Percentiles rank a stretch among this genome's conserved stretches.
Evolutionary conservation across 179 eudicot genomes (phyloP).

Genomic region (Beta macrorhiza): DNA sequence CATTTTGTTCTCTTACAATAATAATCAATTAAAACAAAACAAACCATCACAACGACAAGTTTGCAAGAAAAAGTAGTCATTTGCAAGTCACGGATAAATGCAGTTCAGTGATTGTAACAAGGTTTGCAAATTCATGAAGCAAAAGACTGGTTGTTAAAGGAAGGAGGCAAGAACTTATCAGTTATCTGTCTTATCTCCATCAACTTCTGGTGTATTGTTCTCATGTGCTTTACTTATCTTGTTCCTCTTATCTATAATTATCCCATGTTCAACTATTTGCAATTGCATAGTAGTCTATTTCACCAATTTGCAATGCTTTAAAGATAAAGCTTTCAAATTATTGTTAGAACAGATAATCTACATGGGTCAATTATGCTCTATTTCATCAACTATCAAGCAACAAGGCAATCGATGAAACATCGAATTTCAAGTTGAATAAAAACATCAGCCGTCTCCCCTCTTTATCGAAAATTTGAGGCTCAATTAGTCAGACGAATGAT

Average conservation of each 20-base stretch:
- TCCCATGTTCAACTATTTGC: neutral
- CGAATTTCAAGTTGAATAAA: too few relatives aligned
- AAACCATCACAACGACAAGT: neutral
- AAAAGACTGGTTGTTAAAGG: neutral
- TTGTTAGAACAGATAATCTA: neutral
- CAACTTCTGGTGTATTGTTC: neutral
- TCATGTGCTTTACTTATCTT: too few relatives aligned
- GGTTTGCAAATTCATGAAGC: slow-evolving; percentile 1
- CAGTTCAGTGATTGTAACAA: neutral
- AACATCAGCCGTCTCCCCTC: too few relatives aligned
- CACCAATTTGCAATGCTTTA: neutral
- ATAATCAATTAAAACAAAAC: too few relatives aligned
- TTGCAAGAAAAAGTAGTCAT: too few relatives aligned
- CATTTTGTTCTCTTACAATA: neutral
- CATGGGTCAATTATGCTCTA: too few relatives aligned
- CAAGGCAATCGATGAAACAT: too few relatives aligned
- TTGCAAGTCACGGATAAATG: slow-evolving; percentile 5
- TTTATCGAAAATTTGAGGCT: too few relatives aligned
- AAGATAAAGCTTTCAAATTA: too few relatives aligned
- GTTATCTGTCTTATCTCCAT: neutral
- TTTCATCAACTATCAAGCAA: too few relatives aligned
- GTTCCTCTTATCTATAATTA: too few relatives aligned
- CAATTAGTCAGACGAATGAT: too few relatives aligned
- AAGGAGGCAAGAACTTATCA: neutral
- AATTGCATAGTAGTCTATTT: neutral